These are phyloP conservation scores for Acanthamoeba castellanii DNA, from an alignment of 208 protist genomes.

Conservation along the genomic window DNA sequence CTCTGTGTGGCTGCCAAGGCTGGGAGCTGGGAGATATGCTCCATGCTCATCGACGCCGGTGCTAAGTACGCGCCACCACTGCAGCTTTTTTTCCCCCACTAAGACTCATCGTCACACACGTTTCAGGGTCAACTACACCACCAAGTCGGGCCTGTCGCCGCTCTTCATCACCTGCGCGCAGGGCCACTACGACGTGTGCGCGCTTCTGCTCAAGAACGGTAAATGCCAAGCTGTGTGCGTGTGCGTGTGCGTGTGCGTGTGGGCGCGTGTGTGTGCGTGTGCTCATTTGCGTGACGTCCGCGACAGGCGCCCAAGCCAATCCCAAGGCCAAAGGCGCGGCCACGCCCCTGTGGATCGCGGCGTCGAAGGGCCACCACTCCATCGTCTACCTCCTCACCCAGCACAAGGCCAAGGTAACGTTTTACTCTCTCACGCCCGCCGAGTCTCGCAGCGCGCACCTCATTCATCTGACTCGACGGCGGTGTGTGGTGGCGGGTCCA, in stretches of 20 bases:
- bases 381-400: constrained; percentile 42
- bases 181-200: constrained; percentile 23
- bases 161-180: constrained; percentile 11
- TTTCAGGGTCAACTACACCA: constrained; percentile 8
- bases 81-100: not conserved
- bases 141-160: constrained; percentile 39
- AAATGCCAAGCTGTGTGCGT: not conserved
- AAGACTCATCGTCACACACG: no score
- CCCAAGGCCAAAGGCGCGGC: constrained; percentile 1
- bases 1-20: not conserved
- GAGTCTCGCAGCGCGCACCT: not conserved
- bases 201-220: constrained; percentile 11
- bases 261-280: no score
- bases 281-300: not conserved
- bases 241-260: no score
- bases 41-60: constrained; percentile 55
- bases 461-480: not conserved
- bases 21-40: not conserved
- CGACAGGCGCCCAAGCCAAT: not conserved
- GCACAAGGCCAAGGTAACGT: constrained; percentile 21
- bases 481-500: not conserved
- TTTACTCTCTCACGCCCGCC: not conserved
- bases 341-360: constrained; percentile 38
- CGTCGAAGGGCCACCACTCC: constrained; percentile 45
- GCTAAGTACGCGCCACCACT: not conserved